Percentiles rank a stretch among this genome's conserved stretches.
Evolutionary conservation across 1,284 basidiomycete genomes (phyloP).

Genomic region (Amylostereum chailletii): DNA sequence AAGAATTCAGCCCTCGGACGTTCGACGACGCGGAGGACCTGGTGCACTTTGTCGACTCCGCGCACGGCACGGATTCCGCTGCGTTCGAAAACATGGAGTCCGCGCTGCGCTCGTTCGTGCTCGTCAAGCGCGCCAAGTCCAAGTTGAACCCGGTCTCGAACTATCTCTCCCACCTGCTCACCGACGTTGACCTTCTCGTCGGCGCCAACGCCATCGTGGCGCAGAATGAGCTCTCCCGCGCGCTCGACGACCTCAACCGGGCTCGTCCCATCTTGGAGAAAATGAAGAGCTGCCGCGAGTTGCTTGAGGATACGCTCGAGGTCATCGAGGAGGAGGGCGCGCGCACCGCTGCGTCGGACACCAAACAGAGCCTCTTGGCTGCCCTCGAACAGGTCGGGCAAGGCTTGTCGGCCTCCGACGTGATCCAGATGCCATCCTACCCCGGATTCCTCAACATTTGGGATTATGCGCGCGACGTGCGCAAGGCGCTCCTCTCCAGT

Average conservation of each 20-base stretch:
- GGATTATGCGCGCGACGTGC: constrained; percentile 86
- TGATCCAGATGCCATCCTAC: constrained; percentile 68
- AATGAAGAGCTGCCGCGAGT: constrained; percentile 70
- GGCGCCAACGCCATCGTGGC: constrained; percentile 85
- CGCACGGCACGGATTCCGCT: constrained; percentile 55
- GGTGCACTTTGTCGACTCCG: constrained; percentile 97
- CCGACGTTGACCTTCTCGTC: constrained; percentile 84
- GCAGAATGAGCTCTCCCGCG: constrained; percentile 69
- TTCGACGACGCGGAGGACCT: constrained; percentile 89
- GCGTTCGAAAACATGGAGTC: constrained; percentile 86
- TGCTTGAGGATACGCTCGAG: constrained; percentile 76
- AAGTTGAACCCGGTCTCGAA: constrained; percentile 96
- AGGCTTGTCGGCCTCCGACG: constrained; percentile 62
- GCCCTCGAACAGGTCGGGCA: constrained; percentile 76
- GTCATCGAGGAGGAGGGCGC: constrained; percentile 74
- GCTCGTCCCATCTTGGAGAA: constrained; percentile 81
- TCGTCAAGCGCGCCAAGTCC: constrained; percentile 90
- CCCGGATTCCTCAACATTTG: constrained; percentile 82
- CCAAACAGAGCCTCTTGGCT: constrained; percentile 53
- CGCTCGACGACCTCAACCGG: constrained; percentile 62
- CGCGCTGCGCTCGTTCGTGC: constrained; percentile 90
- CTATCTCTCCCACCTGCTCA: constrained; percentile 83
- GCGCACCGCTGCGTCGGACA: constrained; percentile 41
- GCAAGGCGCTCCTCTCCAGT: constrained; percentile 69
- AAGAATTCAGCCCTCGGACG: constrained; percentile 84